A percentile compares a stretch with the other conserved stretches of the same genome.
phyloP scores from a whole-genome alignment of 805 yeast genomes.

The Candida dendrica region DNA sequence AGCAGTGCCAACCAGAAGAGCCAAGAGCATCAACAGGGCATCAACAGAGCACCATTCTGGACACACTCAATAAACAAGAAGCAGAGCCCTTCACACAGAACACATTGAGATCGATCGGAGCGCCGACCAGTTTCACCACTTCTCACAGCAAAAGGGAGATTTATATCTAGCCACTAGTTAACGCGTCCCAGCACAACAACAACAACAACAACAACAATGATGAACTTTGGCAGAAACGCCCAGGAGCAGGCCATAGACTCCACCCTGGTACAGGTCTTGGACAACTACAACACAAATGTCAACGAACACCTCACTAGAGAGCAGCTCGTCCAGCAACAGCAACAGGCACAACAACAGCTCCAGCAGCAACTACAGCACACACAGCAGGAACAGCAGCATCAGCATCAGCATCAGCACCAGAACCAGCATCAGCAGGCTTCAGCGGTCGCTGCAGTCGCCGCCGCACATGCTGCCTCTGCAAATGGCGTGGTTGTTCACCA shows the following conservation, averaged over 20 bases:
- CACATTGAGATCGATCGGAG: too few species aligned
- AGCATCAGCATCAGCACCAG: slow-evolving; percentile 3
- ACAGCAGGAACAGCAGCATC: slow-evolving; percentile 4
- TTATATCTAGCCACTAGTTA: too few species aligned
- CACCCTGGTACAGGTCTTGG: slow-evolving; percentile 11
- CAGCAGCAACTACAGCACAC: slow-evolving; percentile 9
- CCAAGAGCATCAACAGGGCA: too few species aligned
- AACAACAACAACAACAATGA: neutral
- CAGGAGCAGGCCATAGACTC: slow-evolving; percentile 7
- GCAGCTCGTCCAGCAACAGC: slow-evolving; percentile 4
- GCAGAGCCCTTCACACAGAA: too few species aligned
- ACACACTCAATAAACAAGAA: too few species aligned
- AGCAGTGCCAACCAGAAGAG: neutral
- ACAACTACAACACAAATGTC: slow-evolving; percentile 4
- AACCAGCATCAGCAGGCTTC: too few species aligned
- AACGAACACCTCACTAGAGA: slow-evolving; percentile 1
- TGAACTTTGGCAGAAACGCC: slow-evolving; percentile 8
- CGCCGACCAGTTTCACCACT: too few species aligned
- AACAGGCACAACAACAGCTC: slow-evolving; percentile 10
- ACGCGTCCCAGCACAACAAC: too few species aligned
- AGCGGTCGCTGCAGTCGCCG: neutral
- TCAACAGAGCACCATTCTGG: too few species aligned
- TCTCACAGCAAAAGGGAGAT: too few species aligned
- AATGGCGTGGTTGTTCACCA: too few species aligned
- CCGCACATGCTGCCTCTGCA: too few species aligned